phyloP scores from a whole-genome alignment of 1,284 basidiomycete genomes.

The Cutaneotrichosporon sp. region DNA sequence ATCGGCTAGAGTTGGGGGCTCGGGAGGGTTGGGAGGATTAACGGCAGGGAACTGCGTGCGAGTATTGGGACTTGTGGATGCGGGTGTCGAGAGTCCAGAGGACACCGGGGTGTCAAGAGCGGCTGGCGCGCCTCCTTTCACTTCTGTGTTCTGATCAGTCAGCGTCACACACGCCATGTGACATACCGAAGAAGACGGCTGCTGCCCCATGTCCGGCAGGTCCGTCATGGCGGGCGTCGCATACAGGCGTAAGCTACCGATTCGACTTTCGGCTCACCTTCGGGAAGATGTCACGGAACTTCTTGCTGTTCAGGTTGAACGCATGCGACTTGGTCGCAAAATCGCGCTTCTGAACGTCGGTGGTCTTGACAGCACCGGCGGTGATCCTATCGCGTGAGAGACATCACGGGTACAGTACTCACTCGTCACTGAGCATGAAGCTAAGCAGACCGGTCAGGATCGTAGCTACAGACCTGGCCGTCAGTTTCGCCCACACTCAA shows the following conservation, averaged over 20 bases:
- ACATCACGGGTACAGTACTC: constrained; percentile 10
- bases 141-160: constrained; percentile 18
- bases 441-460: constrained; percentile 91
- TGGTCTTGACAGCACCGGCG: constrained; percentile 80
- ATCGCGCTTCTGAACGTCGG: constrained; percentile 72
- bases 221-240: constrained; percentile 66
- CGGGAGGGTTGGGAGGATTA: neutral
- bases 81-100: constrained; percentile 14
- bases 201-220: constrained; percentile 77
- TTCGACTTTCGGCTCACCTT: constrained; percentile 58
- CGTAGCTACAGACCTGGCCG: constrained; percentile 45
- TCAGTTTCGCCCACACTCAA: neutral
- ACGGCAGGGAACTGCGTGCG: neutral
- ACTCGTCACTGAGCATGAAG: constrained; percentile 93
- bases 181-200: constrained; percentile 25
- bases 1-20: neutral
- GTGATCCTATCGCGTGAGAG: constrained; percentile 63
- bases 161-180: constrained; percentile 4
- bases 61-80: constrained; percentile 10
- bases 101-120: constrained; percentile 17
- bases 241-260: constrained; percentile 57
- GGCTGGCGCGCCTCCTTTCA: constrained; percentile 5
- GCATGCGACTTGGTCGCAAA: constrained; percentile 77
- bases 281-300: constrained; percentile 81
- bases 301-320: constrained; percentile 76